These are phyloP conservation scores for Barnettozyma pratensis DNA, from an alignment of 805 yeast species.

Conservation along the genomic window DNA sequence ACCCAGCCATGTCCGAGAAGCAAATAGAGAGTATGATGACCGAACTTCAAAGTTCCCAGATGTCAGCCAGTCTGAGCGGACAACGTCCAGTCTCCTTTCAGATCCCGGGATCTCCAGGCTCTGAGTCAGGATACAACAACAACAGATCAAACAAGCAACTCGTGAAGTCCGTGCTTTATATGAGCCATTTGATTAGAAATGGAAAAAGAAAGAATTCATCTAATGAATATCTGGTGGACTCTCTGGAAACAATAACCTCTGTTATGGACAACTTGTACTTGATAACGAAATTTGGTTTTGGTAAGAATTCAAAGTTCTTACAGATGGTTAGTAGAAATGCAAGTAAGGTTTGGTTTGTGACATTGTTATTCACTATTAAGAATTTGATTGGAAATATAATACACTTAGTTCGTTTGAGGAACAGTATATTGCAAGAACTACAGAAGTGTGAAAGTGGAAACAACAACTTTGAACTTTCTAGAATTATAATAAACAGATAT, in stretches of 20 bases:
- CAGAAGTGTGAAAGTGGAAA: slow-evolving; percentile 2
- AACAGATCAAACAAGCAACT: slow-evolving; percentile 9
- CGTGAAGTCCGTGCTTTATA: slow-evolving; percentile 11
- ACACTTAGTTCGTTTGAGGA: slow-evolving; percentile 3
- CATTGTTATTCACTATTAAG: slow-evolving; percentile 12
- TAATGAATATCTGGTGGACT: slow-evolving; percentile 9
- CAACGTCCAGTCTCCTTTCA: slow-evolving; percentile 3
- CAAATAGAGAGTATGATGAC: slow-evolving; percentile 9
- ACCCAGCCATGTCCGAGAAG: slow-evolving; percentile 5
- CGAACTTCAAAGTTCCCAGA: slow-evolving; percentile 3
- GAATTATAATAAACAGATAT: slow-evolving; percentile 10
- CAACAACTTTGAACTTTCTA: slow-evolving; percentile 3
- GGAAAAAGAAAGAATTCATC: slow-evolving; percentile 1
- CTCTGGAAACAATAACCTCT: slow-evolving; percentile 13
- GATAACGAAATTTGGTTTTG: slow-evolving; percentile 14
- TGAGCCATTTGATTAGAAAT: slow-evolving; percentile 11
- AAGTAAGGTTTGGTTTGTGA: slow-evolving; percentile 18
- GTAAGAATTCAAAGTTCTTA: slow-evolving; percentile 8
- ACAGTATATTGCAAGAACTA: slow-evolving; percentile 5
- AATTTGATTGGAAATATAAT: slow-evolving; percentile 6
- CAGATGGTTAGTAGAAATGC: slow-evolving; percentile 4
- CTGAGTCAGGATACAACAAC: neutral
- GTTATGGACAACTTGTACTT: slow-evolving; percentile 17
- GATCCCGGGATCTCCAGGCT: neutral
- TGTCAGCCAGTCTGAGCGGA: neutral